Evolutionary conservation across 2,329 filamentous ascomycete species (phyloP).

Genomic region (Podosphaera aphanis): DNA sequence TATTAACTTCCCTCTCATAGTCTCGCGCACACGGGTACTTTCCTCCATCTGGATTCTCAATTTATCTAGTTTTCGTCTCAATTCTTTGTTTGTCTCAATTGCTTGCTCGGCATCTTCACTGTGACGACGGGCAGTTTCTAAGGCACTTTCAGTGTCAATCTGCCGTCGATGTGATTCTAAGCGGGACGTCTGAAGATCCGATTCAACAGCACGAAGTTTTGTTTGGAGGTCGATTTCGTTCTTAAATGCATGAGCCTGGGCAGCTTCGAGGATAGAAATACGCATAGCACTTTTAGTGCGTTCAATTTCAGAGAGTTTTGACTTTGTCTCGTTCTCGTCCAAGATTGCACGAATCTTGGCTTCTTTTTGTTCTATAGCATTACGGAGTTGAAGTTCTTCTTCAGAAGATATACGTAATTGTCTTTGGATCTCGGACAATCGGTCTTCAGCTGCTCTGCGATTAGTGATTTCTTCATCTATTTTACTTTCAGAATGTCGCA

Average conservation of each 20-base stretch:
- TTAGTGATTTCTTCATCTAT: slow-evolving; percentile 38
- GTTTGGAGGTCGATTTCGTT: slow-evolving; percentile 30
- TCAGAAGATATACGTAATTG: slow-evolving; percentile 46
- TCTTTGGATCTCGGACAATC: slow-evolving; percentile 46
- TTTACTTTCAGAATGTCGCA: slow-evolving; percentile 36
- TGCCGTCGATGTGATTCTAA: slow-evolving; percentile 38
- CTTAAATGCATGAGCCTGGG: slow-evolving; percentile 34
- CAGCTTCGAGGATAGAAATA: slow-evolving; percentile 42
- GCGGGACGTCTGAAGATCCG: slow-evolving; percentile 29
- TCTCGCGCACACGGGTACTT: slow-evolving; percentile 62
- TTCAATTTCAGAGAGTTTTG: slow-evolving; percentile 34
- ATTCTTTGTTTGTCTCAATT: slow-evolving; percentile 41
- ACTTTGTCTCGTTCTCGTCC: slow-evolving; percentile 45
- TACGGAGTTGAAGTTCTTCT: slow-evolving; percentile 44
- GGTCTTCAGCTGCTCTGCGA: slow-evolving; percentile 47
- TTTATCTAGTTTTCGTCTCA: slow-evolving; percentile 50
- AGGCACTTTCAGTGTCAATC: slow-evolving; percentile 33
- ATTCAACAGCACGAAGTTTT: slow-evolving; percentile 28
- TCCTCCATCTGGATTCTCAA: slow-evolving; percentile 63
- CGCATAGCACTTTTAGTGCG: slow-evolving; percentile 33
- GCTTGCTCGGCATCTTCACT: slow-evolving; percentile 32
- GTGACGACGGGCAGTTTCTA: slow-evolving; percentile 41
- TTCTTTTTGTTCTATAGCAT: slow-evolving; percentile 44
- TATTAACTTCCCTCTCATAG: slow-evolving; percentile 64
- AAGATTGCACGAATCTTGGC: slow-evolving; percentile 41